These are phyloP conservation scores for Fusarium sp. DNA, from an alignment of 2,329 filamentous ascomycete species.

Conservation along the genomic window DNA sequence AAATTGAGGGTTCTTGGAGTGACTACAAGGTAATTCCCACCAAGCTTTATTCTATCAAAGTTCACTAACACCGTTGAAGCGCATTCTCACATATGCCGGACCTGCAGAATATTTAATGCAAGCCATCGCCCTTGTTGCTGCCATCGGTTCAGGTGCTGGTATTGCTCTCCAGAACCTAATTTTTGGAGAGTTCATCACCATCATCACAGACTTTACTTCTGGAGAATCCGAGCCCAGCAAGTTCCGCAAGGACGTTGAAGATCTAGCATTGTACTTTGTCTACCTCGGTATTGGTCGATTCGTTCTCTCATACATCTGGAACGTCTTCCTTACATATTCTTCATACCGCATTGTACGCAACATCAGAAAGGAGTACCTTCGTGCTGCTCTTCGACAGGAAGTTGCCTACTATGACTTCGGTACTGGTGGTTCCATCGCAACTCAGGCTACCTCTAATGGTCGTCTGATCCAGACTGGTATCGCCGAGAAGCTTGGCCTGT, in stretches of 20 bases:
- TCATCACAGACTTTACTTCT: constrained; percentile 51
- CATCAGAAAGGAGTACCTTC: constrained; percentile 62
- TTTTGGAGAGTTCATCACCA: constrained; percentile 55
- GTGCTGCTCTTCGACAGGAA: constrained; percentile 63
- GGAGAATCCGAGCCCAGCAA: constrained; percentile 41
- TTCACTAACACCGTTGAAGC: constrained; percentile 41
- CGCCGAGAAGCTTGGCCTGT: constrained; percentile 56
- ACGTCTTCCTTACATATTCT: constrained; percentile 60
- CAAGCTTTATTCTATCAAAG: neutral
- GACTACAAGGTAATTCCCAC: constrained; percentile 40
- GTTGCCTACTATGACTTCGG: constrained; percentile 62
- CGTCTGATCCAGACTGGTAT: constrained; percentile 58
- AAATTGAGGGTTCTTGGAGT: constrained; percentile 37
- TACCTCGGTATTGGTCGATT: constrained; percentile 69
- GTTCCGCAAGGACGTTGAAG: constrained; percentile 50
- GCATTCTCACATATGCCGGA: constrained; percentile 50
- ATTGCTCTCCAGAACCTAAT: constrained; percentile 56
- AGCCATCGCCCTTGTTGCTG: constrained; percentile 48
- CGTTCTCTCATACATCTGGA: constrained; percentile 61
- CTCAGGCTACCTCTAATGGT: constrained; percentile 56
- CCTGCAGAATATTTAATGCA: constrained; percentile 48
- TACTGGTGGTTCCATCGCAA: constrained; percentile 57
- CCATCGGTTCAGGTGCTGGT: constrained; percentile 54
- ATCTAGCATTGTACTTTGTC: constrained; percentile 64
- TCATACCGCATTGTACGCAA: constrained; percentile 64